These are phyloP conservation scores for Fraxinus velutina DNA, from an alignment of 305 asterid genomes.

Conservation along the genomic window DNA sequence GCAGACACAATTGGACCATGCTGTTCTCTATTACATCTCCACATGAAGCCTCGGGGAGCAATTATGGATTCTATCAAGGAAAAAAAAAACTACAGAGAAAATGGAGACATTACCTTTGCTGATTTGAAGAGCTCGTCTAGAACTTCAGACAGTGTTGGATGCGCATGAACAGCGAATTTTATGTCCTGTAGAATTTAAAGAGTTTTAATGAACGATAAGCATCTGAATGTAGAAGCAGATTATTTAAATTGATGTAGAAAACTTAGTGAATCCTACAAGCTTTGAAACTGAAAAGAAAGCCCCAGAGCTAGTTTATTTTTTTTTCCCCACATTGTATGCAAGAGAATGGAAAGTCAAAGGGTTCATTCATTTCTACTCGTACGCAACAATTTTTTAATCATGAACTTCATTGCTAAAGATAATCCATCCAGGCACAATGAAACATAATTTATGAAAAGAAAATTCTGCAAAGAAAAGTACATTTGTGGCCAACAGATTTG, in stretches of 20 bases:
- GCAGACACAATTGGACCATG: constrained; percentile 10
- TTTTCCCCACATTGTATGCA: neutral
- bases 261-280: neutral
- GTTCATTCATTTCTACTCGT: neutral
- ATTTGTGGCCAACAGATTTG: neutral
- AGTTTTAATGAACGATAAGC: constrained; percentile 23
- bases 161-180: constrained; percentile 84
- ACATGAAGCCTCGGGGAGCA: neutral
- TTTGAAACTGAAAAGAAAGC: neutral
- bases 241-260: neutral
- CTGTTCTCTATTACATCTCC: neutral
- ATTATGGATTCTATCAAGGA: neutral
- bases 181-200: constrained; percentile 58
- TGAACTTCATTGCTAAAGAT: neutral
- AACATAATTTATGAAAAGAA: neutral
- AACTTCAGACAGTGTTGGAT: constrained; percentile 92
- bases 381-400: neutral
- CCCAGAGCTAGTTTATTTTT: neutral
- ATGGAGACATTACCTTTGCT: constrained; percentile 57
- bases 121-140: constrained; percentile 83
- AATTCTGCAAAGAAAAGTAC: neutral
- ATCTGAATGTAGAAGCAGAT: constrained; percentile 11
- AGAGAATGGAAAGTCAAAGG: neutral
- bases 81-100: neutral
- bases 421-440: neutral